Evolutionary conservation across 164 flowering plant species (phyloP), one percentile per base, ranked within the genome.

Genomic region (Aristolochia californica): DNA sequence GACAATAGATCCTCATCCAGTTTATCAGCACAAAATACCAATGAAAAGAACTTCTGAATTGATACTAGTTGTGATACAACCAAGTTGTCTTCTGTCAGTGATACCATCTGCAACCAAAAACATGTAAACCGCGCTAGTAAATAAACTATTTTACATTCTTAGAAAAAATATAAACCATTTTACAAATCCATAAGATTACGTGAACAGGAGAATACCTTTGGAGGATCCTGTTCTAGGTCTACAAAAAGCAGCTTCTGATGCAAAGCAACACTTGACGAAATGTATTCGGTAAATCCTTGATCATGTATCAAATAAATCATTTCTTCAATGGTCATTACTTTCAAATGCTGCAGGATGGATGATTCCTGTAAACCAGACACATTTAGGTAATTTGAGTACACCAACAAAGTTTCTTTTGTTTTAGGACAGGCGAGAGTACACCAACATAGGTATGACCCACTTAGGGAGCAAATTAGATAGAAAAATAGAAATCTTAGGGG

Each of bases 191-290:
- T n/a, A 3, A 43, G 1, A 55, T 13, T 34, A 5, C 5, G 28
- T 40, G 18, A 34, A 40, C 18, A 16, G 2, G 34, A 2, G 44
- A 16, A 25, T 70, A 91, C 95, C 96, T 85, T 81, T 54, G 87
- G 94, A 70, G 96, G 94, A 67, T 91, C 96, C 43, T 77, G 80
- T 68, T 85, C 95, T 56, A 91, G 77, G 73, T 91, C 85, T 66
- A 85, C 83, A 68, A 86, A 83, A 14, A 57, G 61, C 61, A 77
- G 60, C 48, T 69, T 27, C 18, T 66, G 18, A 58, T 79, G 74
- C 28, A 67, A 72, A 61, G 68, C 70, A 56, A 85, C 69, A 74
- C 84, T 85, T 52, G 77, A 77, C n/a, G 53, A 63, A 18, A 80
- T 69, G 72, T 77, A 67, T 45, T 84, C 78, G 13, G 91, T 81